Base-by-base conservation (phyloP, 2,329 filamentous ascomycete species). In the Fusarium hainanense region DNA sequence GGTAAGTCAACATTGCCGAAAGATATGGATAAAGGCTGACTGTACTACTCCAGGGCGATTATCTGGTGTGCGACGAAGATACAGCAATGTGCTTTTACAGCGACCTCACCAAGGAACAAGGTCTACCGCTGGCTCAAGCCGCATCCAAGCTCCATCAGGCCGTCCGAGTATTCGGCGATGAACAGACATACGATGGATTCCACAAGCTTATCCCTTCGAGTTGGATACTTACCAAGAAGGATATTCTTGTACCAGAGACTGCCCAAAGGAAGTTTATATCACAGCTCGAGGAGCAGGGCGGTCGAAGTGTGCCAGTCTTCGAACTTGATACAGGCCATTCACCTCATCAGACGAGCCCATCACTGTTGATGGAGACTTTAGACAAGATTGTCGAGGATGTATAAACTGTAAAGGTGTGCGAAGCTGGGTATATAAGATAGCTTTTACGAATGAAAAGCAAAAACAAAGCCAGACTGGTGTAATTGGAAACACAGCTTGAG, bases 1-100 rank as follows among this genome's bases (percentile, higher is more conserved):
- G 20, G 62, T 40, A 4, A 11, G 4, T 28, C 3, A 9, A 9
- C 7, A 6, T 6, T 4, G 8, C 3, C 3, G 8, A 3, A 9
- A 2, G 1, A 14, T 7, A 2, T 21, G 2, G 0, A 1, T 1
- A 3, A 3, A 1, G 11, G 2, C 21, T 34, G 6, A 49, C 16
- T 9, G 2, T 2, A 3, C 18, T 10, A 20, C 4, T 4, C 1
- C 0, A 65, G 60, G 60, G 54, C 0, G 54, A 65, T 1, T 65
- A 58, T 3, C 52, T 65, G 1, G 14, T 65, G 2, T 65, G 62
- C 4, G 60, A 59, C 10, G 60, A 65, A 25, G 62, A 65, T 1
- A 58, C 62, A 3, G 23, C 62, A 2, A 65, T 65, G 54, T 65
- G 62, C 14, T 54, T 65, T 23, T 65, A 65, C 4, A 65, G 60